A percentile compares a stretch with the other conserved stretches of the same genome.
phyloP scores from a whole-genome alignment of 202 grass and related monocot species.

The Dendrocalamus latiflorus region DNA sequence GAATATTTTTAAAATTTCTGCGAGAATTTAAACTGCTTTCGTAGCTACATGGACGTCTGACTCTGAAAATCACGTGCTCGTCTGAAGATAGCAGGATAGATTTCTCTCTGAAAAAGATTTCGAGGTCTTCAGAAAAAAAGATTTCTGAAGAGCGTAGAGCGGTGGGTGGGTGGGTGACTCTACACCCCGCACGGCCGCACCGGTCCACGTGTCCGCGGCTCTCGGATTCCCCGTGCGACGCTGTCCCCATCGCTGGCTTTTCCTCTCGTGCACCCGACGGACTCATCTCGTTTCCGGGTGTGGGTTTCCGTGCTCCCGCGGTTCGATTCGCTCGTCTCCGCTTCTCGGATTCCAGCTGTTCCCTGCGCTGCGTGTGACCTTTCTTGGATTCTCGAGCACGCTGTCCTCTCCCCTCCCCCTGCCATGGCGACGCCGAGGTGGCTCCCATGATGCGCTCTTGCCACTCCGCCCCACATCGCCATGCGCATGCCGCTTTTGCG shows the following conservation, averaged over 20 bases:
- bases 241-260: background rate
- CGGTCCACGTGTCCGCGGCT: slow-evolving; percentile 17
- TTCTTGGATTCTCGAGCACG: background rate
- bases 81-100: too few relatives aligned
- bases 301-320: background rate
- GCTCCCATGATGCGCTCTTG: slow-evolving; percentile 38
- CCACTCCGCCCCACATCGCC: slow-evolving; percentile 21
- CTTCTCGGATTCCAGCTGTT: slow-evolving; percentile 43
- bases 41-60: too few relatives aligned
- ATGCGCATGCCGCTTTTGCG: slow-evolving; percentile 27
- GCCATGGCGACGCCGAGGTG: slow-evolving; percentile 25
- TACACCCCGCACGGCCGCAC: background rate
- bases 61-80: too few relatives aligned
- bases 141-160: too few relatives aligned
- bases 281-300: background rate
- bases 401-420: background rate
- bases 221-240: background rate
- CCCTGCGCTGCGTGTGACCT: background rate
- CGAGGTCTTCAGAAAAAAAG: too few relatives aligned
- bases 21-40: too few relatives aligned
- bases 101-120: too few relatives aligned
- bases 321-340: background rate
- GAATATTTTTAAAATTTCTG: too few relatives aligned
- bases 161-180: too few relatives aligned
- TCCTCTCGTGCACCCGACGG: background rate